Evolutionary conservation across 108 stramenopile genomes (phyloP).

Genomic region (Epithemia pelagica): DNA sequence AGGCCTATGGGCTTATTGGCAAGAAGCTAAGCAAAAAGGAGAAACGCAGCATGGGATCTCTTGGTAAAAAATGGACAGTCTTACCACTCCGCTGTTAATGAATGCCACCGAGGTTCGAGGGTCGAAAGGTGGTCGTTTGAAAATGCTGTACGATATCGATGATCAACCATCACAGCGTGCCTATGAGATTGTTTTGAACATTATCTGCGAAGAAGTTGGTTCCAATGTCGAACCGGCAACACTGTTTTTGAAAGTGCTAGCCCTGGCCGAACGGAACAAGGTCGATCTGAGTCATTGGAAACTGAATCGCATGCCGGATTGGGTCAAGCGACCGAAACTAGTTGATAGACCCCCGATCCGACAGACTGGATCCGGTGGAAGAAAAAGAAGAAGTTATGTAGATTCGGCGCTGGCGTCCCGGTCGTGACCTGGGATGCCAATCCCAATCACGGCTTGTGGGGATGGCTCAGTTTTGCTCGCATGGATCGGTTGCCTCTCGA

Average conservation of each 20-base stretch:
- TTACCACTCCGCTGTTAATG: background rate
- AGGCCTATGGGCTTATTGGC: background rate
- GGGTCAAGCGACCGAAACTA: too few species aligned
- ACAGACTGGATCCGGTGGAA: too few species aligned
- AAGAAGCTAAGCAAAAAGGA: background rate
- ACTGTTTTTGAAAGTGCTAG: background rate
- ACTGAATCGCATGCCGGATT: too few species aligned
- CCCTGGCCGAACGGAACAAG: background rate
- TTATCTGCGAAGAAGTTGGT: background rate
- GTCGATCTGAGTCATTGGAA: background rate
- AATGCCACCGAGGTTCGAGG: background rate
- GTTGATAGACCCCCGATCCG: too few species aligned
- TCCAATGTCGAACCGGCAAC: background rate
- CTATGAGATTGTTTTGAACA: background rate
- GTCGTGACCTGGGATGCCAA: too few species aligned
- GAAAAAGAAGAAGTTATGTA: too few species aligned
- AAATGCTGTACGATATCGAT: background rate
- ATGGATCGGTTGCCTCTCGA: too few species aligned
- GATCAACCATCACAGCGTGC: background rate
- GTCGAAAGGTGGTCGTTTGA: background rate
- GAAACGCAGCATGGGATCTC: background rate
- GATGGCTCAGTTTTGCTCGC: too few species aligned
- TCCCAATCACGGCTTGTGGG: too few species aligned
- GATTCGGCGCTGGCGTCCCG: too few species aligned
- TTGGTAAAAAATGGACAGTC: background rate